Evolutionary conservation across 108 stramenopile species (phyloP), one percentile per base, ranked within the genome.

Genomic region (Cyclostephanos tholiformis): DNA sequence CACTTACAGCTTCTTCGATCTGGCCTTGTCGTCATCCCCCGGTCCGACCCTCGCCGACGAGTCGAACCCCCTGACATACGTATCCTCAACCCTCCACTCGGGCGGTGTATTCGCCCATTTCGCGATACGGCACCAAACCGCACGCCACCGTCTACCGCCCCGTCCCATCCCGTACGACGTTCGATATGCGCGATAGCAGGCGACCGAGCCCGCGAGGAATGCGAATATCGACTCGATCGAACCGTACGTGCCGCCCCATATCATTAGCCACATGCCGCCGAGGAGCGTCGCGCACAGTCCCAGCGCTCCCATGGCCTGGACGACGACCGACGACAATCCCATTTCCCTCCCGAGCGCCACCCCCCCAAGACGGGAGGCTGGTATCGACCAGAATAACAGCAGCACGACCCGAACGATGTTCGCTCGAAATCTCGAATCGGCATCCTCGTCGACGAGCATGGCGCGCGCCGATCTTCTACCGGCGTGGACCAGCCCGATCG

Each of bases 1-100:
- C 29, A 72, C 61, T 72, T 35, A 72, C 71, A 62, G 63, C 57
- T 35, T 30, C 61, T 72, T 72, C 17, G 58, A 50, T 20, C 63
- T 19, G 11, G 26, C 53, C 38, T 43, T 48, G 5, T 27, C 30
- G 59, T 1, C 44, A 14, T 10, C 41, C 36, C 36, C 6, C 36
- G 36, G 36, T 4, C 6, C 11, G 41, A 41, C 44, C 41, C 1
- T 41, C 32, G 32, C 32, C 32, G 32, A 4, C 3, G 32, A 2
- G 32, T 41, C 11, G 27, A 32, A 60, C n/a, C n/a, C 58, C 41
- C 27, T 32, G 71, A 64, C 61, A 46, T 80, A 76, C 5, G 79
- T 70, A 58, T 76, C 75, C 74, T 80, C 79, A 14, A 76, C 74
- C 23, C 79, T 69, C 79, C 68, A 75, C 29, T 72, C 75, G 1